A percentile compares a stretch with the other conserved stretches of the same genome.
Conservation (phyloP, 208 protist genomes). For the Herpetomonas samuelpessoai region DNA sequence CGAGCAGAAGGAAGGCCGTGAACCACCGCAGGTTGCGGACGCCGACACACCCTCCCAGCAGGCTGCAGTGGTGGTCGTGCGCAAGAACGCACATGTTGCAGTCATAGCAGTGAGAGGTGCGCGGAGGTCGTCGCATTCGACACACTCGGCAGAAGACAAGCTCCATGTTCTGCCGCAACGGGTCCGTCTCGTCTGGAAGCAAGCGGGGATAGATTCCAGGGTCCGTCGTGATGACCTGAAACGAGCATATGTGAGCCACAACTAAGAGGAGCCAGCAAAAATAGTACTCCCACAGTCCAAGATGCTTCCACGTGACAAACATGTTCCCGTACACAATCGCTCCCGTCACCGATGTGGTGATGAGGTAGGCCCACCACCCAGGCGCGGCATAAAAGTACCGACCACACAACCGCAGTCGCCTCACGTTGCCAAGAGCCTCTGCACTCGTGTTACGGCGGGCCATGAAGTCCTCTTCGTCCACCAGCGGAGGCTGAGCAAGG, state of each 20-base stretch:
- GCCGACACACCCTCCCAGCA: conserved; percentile 46
- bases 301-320: not conserved
- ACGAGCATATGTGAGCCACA: not conserved
- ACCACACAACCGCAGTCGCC: conserved; percentile 1
- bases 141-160: conserved; percentile 34
- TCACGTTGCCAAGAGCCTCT: conserved; percentile 1
- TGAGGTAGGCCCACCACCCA: conserved; percentile 3
- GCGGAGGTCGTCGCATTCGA: conserved; percentile 26
- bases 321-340: not conserved
- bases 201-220: conserved; percentile 25
- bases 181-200: not conserved
- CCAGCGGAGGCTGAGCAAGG: too few species aligned
- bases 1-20: conserved; percentile 29
- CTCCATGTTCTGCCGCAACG: not conserved
- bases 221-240: conserved; percentile 13
- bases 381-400: conserved; percentile 7
- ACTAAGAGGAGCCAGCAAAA: not conserved
- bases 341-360: not conserved
- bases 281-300: not conserved
- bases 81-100: conserved; percentile 54
- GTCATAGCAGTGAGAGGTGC: conserved; percentile 48
- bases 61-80: conserved; percentile 57
- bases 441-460: not conserved
- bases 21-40: conserved; percentile 54
- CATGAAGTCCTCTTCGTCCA: too few species aligned